These are phyloP conservation scores for Hypomyces rosellus DNA, from an alignment of 2,329 filamentous ascomycete genomes.

Conservation along the genomic window DNA sequence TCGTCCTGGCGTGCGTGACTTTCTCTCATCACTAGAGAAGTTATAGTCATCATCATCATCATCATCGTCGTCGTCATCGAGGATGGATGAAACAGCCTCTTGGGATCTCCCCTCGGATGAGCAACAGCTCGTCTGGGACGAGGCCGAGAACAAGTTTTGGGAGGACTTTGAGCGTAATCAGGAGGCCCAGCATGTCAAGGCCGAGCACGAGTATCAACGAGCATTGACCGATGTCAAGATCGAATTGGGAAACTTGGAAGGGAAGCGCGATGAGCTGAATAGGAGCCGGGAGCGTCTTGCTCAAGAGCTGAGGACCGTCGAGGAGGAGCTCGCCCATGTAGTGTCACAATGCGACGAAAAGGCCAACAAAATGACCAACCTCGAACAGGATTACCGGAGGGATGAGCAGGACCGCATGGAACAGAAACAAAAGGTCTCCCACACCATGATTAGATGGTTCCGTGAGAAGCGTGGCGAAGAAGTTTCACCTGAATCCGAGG, in stretches of 20 bases:
- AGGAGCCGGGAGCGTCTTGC: conserved; percentile 24
- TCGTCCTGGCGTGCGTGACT: neutral
- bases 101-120: conserved; percentile 28
- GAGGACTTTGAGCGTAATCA: conserved; percentile 20
- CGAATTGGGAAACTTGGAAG: conserved; percentile 24
- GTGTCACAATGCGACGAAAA: conserved; percentile 26
- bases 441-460: conserved; percentile 30
- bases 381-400: conserved; percentile 27
- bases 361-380: conserved; percentile 25
- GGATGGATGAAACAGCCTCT: conserved; percentile 16
- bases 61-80: neutral
- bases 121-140: conserved; percentile 28
- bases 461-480: conserved; percentile 23
- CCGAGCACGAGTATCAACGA: conserved; percentile 21
- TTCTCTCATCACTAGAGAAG: neutral
- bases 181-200: conserved; percentile 17
- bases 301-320: conserved; percentile 28
- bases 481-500: conserved; percentile 11
- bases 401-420: conserved; percentile 23
- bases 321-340: conserved; percentile 31
- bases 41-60: too few relatives aligned
- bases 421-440: conserved; percentile 21
- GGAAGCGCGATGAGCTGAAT: conserved; percentile 21
- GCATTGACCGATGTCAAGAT: conserved; percentile 21
- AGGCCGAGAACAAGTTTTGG: conserved; percentile 32